phyloP scores from a whole-genome alignment of 352 stramenopile species.

The Pythium brassicae region DNA sequence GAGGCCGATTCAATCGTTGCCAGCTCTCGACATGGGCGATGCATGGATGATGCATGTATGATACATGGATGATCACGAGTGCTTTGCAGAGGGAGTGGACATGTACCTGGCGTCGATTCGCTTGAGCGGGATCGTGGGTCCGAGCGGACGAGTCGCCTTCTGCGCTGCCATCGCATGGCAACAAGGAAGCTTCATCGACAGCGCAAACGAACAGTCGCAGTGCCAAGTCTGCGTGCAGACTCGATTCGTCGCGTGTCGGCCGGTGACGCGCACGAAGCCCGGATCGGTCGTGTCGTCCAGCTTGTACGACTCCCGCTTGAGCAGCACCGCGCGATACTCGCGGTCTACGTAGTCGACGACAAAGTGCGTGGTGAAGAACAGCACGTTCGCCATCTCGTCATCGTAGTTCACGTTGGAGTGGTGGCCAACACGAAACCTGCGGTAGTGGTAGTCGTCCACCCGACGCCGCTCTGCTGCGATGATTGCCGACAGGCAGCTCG shows the following conservation, averaged over 20 bases:
- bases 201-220: slow-evolving; percentile 7
- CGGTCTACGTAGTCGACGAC: slow-evolving; percentile 13
- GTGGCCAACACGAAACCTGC: neutral
- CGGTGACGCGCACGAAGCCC: neutral
- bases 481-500: neutral
- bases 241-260: neutral
- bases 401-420: slow-evolving; percentile 16
- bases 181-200: too few relatives aligned
- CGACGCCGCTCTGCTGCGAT: neutral
- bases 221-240: slow-evolving; percentile 1
- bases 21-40: neutral
- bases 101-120: too few relatives aligned
- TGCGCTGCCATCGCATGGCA: too few relatives aligned
- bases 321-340: too few relatives aligned
- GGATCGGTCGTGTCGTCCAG: neutral
- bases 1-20: too few relatives aligned
- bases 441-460: neutral
- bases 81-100: too few relatives aligned
- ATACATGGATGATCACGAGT: too few relatives aligned
- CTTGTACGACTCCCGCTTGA: neutral
- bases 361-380: slow-evolving; percentile 17
- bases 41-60: neutral
- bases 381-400: slow-evolving; percentile 13
- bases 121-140: too few relatives aligned
- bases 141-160: too few relatives aligned